These are phyloP conservation scores for Malassezia equina DNA, from an alignment of 1,284 basidiomycete species.

Conservation along the genomic window DNA sequence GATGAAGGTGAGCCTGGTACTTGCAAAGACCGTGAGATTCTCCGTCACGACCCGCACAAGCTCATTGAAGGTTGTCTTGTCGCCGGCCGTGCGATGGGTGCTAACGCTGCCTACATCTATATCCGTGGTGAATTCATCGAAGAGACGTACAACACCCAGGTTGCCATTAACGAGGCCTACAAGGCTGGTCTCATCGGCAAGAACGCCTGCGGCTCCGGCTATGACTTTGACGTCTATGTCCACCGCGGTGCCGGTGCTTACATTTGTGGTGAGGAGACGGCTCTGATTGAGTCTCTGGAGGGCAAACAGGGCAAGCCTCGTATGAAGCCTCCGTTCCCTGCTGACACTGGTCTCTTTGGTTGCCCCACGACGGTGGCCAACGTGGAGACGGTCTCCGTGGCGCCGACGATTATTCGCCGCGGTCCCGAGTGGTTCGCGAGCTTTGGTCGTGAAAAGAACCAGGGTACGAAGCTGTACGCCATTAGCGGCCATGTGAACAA, in stretches of 20 bases:
- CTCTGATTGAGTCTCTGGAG: conserved; percentile 89
- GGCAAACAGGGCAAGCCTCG: conserved; percentile 95
- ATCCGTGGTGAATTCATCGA: conserved; percentile 96
- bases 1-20: conserved; percentile 98
- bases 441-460: conserved; percentile 85
- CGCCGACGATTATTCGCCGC: conserved; percentile 87
- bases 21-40: conserved; percentile 96
- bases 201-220: conserved; percentile 83
- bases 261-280: conserved; percentile 98
- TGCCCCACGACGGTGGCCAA: conserved; percentile 96
- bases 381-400: conserved; percentile 94
- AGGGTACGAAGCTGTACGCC: conserved; percentile 90
- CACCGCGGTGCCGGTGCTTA: conserved; percentile 96
- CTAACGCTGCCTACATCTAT: conserved; percentile 94
- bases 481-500: conserved; percentile 96
- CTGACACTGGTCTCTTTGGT: conserved; percentile 91
- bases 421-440: conserved; percentile 84
- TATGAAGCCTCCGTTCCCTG: conserved; percentile 98
- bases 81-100: conserved; percentile 96
- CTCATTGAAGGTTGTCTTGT: conserved; percentile 94
- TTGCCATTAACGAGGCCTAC: conserved; percentile 92
- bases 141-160: conserved; percentile 83
- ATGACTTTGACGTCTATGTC: conserved; percentile 89
- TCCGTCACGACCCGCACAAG: conserved; percentile 96
- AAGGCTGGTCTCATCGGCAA: conserved; percentile 81